Conservation (phyloP, 2,329 filamentous ascomycete genomes). For the Exophiala bonariae region DNA sequence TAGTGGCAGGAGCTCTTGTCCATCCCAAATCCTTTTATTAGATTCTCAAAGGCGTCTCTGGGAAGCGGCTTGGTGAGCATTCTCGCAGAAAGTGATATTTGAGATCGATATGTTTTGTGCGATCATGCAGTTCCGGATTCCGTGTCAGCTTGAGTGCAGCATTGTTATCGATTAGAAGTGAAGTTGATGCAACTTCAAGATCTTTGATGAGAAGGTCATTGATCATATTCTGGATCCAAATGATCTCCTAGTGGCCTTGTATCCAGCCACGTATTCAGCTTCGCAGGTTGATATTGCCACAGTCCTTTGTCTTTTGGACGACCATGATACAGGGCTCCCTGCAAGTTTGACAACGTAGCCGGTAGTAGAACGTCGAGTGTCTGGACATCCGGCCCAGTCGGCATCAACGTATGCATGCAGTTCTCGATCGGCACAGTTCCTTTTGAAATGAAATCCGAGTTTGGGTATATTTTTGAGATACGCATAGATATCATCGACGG, state of each 20-base stretch:
- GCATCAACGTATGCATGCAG: slow-evolving; percentile 4
- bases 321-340: slow-evolving; percentile 27
- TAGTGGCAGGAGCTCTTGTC: too few relatives aligned
- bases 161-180: slow-evolving; percentile 16
- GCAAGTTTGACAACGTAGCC: slow-evolving; percentile 28
- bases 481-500: background rate
- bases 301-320: slow-evolving; percentile 26
- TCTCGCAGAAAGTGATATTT: slow-evolving; percentile 13
- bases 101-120: slow-evolving; percentile 20
- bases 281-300: slow-evolving; percentile 26
- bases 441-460: background rate
- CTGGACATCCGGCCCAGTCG: slow-evolving; percentile 16
- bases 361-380: too few relatives aligned
- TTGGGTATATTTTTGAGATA: slow-evolving; percentile 5
- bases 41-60: too few relatives aligned
- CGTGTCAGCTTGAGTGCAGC: slow-evolving; percentile 5
- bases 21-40: too few relatives aligned
- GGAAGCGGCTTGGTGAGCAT: too few relatives aligned
- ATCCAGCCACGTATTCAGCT: slow-evolving; percentile 25
- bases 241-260: slow-evolving; percentile 7
- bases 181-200: background rate
- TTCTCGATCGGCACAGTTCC: too few relatives aligned
- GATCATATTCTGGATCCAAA: slow-evolving; percentile 11
- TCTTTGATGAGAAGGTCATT: slow-evolving; percentile 7
- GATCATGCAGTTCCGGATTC: slow-evolving; percentile 4